Evolutionary conservation across 768 basidiomycete species (phyloP).

Genomic region (Tricholoma flavovirens): DNA sequence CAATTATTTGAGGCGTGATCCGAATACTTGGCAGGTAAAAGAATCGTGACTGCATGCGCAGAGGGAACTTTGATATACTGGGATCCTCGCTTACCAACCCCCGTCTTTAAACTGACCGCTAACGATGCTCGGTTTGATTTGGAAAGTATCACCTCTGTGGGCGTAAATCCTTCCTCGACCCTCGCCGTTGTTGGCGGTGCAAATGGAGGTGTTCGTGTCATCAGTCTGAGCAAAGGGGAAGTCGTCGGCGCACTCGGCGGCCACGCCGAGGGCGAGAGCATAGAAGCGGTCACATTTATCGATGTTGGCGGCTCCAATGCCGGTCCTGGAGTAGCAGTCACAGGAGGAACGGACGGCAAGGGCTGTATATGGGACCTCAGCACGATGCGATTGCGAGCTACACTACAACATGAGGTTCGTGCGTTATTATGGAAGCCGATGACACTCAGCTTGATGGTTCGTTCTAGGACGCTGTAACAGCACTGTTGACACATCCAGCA

Average conservation of each 20-base stretch:
- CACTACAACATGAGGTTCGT: slow-evolving; percentile 75
- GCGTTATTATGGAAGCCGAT: not conserved
- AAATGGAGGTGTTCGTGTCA: slow-evolving; percentile 77
- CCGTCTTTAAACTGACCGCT: slow-evolving; percentile 75
- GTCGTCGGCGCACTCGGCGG: slow-evolving; percentile 74
- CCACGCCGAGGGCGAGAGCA: slow-evolving; percentile 81
- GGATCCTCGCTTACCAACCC: slow-evolving; percentile 79
- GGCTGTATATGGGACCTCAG: slow-evolving; percentile 92
- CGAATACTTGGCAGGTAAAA: slow-evolving; percentile 53
- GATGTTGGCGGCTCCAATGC: slow-evolving; percentile 57
- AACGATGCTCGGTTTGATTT: slow-evolving; percentile 71
- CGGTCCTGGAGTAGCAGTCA: slow-evolving; percentile 64
- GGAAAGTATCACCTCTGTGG: slow-evolving; percentile 82
- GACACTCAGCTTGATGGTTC: slow-evolving; percentile 4
- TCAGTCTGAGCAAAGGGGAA: slow-evolving; percentile 84
- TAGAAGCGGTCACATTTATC: slow-evolving; percentile 82
- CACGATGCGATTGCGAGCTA: slow-evolving; percentile 79
- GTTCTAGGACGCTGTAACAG: slow-evolving; percentile 80
- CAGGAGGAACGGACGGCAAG: slow-evolving; percentile 91
- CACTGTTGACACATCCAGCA: slow-evolving; percentile 64
- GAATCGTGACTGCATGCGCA: slow-evolving; percentile 80
- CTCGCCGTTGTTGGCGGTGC: slow-evolving; percentile 89
- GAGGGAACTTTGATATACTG: slow-evolving; percentile 82
- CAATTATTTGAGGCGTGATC: not conserved
- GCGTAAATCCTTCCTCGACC: slow-evolving; percentile 79